Conservation (phyloP, 2,329 filamentous ascomycete species). For the Ascochyta clinopodiicola region DNA sequence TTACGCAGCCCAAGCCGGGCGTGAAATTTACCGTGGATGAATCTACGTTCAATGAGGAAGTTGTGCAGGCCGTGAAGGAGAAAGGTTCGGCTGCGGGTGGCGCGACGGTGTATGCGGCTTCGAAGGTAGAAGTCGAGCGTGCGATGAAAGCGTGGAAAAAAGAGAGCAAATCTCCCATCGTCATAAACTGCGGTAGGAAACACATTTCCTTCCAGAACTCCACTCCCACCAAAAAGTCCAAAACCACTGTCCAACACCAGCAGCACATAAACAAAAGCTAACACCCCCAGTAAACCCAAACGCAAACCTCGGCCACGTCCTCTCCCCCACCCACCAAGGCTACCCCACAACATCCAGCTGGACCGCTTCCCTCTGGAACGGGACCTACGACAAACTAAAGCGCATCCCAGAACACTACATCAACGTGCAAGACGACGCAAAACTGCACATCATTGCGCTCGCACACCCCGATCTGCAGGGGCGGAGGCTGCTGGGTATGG, state of each 20-base stretch:
- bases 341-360: conserved; percentile 38
- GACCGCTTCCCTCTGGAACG: conserved; percentile 30
- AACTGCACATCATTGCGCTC: conserved; percentile 61
- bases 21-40: conserved; percentile 43
- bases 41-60: conserved; percentile 49
- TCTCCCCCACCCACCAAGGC: conserved; percentile 45
- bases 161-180: conserved; percentile 53
- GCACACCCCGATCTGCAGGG: conserved; percentile 54
- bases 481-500: conserved; percentile 63
- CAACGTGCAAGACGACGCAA: conserved; percentile 45
- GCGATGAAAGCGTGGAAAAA: conserved; percentile 56
- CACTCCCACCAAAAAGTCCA: too few species aligned
- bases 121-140: conserved; percentile 57
- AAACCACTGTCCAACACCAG: too few species aligned
- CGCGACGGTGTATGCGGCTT: conserved; percentile 51
- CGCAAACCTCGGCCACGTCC: conserved; percentile 45
- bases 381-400: conserved; percentile 34
- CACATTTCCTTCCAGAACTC: too few species aligned
- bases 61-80: conserved; percentile 35
- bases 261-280: too few species aligned
- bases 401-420: conserved; percentile 28
- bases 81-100: conserved; percentile 13
- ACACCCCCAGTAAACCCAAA: conserved; percentile 32
- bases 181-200: conserved; percentile 45
- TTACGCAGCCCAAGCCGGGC: conserved; percentile 43